These are phyloP conservation scores for Aphanomyces astaci DNA, from an alignment of 352 stramenopile genomes.

Conservation along the genomic window DNA sequence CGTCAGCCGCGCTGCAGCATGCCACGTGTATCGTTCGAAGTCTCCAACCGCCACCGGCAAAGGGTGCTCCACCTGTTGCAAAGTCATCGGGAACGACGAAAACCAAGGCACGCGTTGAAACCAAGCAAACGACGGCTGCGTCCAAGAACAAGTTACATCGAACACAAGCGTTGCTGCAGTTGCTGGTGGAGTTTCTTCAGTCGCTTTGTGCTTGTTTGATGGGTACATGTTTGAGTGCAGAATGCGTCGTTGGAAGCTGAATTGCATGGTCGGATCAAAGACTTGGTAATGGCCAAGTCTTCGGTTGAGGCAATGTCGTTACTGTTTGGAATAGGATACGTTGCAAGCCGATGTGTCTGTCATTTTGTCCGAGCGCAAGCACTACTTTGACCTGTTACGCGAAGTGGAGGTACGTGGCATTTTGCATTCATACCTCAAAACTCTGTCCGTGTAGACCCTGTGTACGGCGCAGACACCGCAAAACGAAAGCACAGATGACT, in stretches of 20 bases:
- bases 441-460: neutral
- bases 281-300: constrained; percentile 19
- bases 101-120: neutral
- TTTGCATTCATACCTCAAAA: no score
- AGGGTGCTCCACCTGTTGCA: neutral
- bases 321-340: neutral
- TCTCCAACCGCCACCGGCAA: constrained; percentile 10
- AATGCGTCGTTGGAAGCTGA: constrained; percentile 25
- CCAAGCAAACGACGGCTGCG: neutral
- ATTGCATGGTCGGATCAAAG: constrained; percentile 23
- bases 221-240: constrained; percentile 15
- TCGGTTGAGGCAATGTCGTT: neutral
- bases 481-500: neutral
- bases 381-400: neutral
- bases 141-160: neutral
- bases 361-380: constrained; percentile 9
- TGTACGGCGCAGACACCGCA: neutral
- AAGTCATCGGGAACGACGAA: constrained; percentile 9
- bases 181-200: neutral
- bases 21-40: neutral
- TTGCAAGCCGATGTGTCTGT: constrained; percentile 3
- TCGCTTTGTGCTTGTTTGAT: neutral
- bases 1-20: neutral
- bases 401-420: constrained; percentile 15
- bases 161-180: neutral